Evolutionary conservation across 495 filamentous ascomycete species (phyloP).

Genomic region (Penicillium nucicola): DNA sequence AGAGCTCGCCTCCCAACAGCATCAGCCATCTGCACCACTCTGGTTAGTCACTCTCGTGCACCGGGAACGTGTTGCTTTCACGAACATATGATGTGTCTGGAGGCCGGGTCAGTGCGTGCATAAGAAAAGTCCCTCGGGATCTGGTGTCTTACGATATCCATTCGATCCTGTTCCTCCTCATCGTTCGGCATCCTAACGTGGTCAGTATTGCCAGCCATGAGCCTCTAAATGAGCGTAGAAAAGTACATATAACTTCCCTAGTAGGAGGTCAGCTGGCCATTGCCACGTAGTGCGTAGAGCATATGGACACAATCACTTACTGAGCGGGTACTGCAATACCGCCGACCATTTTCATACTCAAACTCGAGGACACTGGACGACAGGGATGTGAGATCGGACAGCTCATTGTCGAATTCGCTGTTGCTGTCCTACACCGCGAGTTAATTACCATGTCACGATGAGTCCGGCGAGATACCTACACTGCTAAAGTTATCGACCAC

Average conservation of each 20-base stretch:
- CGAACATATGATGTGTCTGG: conserved; percentile 14
- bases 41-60: neutral
- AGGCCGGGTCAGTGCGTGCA: neutral
- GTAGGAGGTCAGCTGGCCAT: conserved; percentile 40
- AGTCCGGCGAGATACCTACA: too few species aligned
- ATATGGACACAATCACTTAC: too few species aligned
- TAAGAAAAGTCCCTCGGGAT: neutral
- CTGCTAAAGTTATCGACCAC: too few species aligned
- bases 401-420: too few species aligned
- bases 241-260: conserved; percentile 8
- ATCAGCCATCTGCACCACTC: conserved; percentile 25
- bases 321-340: conserved; percentile 61
- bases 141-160: conserved; percentile 58
- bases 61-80: neutral
- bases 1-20: conserved; percentile 44
- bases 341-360: conserved; percentile 57
- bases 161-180: conserved; percentile 59
- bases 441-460: too few species aligned
- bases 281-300: too few species aligned
- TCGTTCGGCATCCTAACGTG: conserved; percentile 50
- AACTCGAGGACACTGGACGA: conserved; percentile 27
- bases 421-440: too few species aligned
- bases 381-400: conserved; percentile 21
- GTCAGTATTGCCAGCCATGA: neutral
- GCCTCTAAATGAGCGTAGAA: neutral